Percentiles rank a stretch among this genome's conserved stretches.
Conservation (phyloP, 352 stramenopile species). For the Pythium vanterpoolii region DNA sequence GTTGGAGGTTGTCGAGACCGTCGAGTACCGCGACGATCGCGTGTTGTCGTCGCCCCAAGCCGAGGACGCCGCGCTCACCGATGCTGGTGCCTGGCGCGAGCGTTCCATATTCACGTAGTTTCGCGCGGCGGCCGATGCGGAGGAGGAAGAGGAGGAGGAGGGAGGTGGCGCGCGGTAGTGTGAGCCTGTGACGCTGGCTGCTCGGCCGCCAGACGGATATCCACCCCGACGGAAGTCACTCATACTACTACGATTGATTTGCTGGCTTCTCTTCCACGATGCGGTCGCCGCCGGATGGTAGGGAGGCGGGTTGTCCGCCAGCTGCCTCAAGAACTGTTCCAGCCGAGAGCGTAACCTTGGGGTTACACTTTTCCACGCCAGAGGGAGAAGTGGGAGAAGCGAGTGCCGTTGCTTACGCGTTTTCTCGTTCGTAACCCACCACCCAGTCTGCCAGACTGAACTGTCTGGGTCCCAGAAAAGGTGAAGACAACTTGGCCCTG, state of each 20-base stretch:
- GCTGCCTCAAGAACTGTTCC: background rate
- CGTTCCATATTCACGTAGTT: slow-evolving; percentile 19
- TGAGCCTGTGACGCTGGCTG: background rate
- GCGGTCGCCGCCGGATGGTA: background rate
- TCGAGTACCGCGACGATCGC: slow-evolving; percentile 62
- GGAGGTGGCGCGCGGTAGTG: background rate
- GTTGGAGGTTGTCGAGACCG: slow-evolving; percentile 35
- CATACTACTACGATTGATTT: background rate
- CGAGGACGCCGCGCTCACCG: slow-evolving; percentile 20
- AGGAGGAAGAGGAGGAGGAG: background rate
- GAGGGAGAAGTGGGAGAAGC: background rate
- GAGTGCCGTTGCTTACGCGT: background rate
- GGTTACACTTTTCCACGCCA: background rate
- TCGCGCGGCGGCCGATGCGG: background rate
- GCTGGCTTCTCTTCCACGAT: background rate
- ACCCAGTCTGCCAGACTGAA: too few species aligned
- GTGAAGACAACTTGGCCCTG: too few species aligned
- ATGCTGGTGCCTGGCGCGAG: slow-evolving; percentile 19
- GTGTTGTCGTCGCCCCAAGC: slow-evolving; percentile 42
- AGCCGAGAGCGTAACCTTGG: background rate
- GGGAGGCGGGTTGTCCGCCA: background rate
- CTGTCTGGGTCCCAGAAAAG: too few species aligned
- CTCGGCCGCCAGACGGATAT: background rate
- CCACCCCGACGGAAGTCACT: slow-evolving; percentile 2
- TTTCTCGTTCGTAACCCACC: slow-evolving; percentile 10